These are phyloP conservation scores for Cystobasidium sp. DNA, from an alignment of 1,284 basidiomycete genomes.

Conservation along the genomic window DNA sequence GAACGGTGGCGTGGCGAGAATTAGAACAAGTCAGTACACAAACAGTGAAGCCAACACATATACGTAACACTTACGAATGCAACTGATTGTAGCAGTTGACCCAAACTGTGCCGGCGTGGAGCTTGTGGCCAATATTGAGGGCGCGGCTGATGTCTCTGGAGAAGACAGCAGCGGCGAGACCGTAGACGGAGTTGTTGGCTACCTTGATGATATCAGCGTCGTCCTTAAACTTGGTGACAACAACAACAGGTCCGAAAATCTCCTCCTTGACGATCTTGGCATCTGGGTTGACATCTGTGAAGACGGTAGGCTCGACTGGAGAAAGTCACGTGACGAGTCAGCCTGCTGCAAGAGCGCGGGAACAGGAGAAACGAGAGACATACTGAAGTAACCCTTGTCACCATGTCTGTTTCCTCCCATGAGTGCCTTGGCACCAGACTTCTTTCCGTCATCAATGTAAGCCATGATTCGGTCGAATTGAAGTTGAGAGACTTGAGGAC, in stretches of 20 bases:
- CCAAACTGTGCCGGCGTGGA: constrained; percentile 79
- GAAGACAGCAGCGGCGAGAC: constrained; percentile 86
- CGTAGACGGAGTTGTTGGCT: constrained; percentile 84
- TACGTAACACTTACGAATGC: background rate
- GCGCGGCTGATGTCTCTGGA: constrained; percentile 76
- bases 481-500: constrained; percentile 80
- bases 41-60: too few species aligned
- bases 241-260: constrained; percentile 67
- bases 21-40: too few species aligned
- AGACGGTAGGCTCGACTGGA: constrained; percentile 71
- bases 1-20: constrained; percentile 25
- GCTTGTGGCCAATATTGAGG: constrained; percentile 71
- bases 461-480: constrained; percentile 73
- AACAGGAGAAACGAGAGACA: constrained; percentile 51
- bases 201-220: constrained; percentile 68
- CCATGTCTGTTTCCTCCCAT: constrained; percentile 77
- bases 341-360: too few species aligned
- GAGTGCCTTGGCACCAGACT: constrained; percentile 79
- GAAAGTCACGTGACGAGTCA: too few species aligned
- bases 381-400: constrained; percentile 64
- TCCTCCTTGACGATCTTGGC: constrained; percentile 91
- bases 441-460: constrained; percentile 83
- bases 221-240: constrained; percentile 59
- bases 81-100: constrained; percentile 69
- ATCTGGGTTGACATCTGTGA: constrained; percentile 72